Evolutionary conservation across 2,329 filamentous ascomycete genomes (phyloP).

Genomic region (Fusarium annulatum): DNA sequence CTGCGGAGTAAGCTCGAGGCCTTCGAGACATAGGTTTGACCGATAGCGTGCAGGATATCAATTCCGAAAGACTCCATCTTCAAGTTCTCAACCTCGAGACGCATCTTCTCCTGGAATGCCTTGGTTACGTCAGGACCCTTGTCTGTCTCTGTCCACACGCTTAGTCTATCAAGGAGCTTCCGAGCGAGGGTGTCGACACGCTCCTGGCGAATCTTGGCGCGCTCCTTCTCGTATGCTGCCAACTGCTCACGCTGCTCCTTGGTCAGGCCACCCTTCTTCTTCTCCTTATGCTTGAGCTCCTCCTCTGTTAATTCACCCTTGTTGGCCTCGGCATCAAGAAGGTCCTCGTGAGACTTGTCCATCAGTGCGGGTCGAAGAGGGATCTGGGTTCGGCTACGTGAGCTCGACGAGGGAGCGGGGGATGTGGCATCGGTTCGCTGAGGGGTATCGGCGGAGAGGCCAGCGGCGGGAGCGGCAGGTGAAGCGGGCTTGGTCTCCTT

Average conservation of each 20-base stretch:
- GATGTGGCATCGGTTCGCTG: constrained; percentile 52
- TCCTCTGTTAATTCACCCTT: constrained; percentile 74
- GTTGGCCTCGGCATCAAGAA: constrained; percentile 68
- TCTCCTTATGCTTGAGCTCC: constrained; percentile 64
- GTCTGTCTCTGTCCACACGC: constrained; percentile 97
- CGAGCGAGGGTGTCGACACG: constrained; percentile 84
- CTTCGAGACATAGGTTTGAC: constrained; percentile 89
- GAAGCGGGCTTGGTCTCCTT: constrained; percentile 47
- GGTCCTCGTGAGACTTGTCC: constrained; percentile 77
- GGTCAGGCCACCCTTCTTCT: constrained; percentile 86
- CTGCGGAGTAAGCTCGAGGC: constrained; percentile 88
- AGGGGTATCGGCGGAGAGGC: constrained; percentile 33
- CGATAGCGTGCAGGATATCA: constrained; percentile 95
- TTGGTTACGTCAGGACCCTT: constrained; percentile 84
- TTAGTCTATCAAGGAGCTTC: constrained; percentile 90
- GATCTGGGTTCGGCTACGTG: constrained; percentile 64
- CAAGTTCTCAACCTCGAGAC: constrained; percentile 93
- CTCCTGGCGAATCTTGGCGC: constrained; percentile 85
- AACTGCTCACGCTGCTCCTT: constrained; percentile 96
- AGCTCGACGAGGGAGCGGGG: constrained; percentile 56
- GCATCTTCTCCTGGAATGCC: constrained; percentile 94
- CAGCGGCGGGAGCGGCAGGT: constrained; percentile 29
- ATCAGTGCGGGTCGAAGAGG: constrained; percentile 87
- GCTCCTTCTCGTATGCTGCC: constrained; percentile 87
- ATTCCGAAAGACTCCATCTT: constrained; percentile 99